These are phyloP conservation scores for Casuarina glauca DNA, from an alignment of 306 rosid species.

Conservation along the genomic window DNA sequence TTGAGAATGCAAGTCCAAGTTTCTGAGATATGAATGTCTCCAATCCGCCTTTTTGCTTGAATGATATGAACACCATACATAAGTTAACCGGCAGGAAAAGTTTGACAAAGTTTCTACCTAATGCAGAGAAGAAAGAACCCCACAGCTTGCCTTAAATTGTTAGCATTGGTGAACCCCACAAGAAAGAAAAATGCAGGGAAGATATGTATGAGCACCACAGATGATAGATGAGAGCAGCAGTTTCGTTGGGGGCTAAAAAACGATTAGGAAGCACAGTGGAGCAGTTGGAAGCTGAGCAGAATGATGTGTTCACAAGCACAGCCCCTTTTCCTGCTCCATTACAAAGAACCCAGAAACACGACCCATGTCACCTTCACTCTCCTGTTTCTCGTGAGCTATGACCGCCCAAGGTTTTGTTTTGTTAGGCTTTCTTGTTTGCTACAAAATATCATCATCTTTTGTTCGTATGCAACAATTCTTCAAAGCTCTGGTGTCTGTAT, in stretches of 20 bases:
- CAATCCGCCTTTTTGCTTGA: background rate
- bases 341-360: background rate
- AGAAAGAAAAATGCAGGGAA: background rate
- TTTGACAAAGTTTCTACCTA: background rate
- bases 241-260: background rate
- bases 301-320: slow-evolving; percentile 19
- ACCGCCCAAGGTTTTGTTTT: background rate
- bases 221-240: slow-evolving; percentile 38
- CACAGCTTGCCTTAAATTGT: background rate
- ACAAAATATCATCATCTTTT: background rate
- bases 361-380: background rate
- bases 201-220: background rate
- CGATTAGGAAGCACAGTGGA: slow-evolving; percentile 30
- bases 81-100: background rate
- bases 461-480: too few species aligned
- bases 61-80: background rate
- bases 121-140: background rate
- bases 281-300: slow-evolving; percentile 43
- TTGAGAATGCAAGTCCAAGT: background rate
- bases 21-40: background rate
- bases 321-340: background rate
- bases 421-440: background rate
- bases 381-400: background rate
- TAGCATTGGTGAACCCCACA: background rate
- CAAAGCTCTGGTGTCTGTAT: too few species aligned